phyloP scores from a whole-genome alignment of 2,329 filamentous ascomycete genomes.

The Fusarium dimerum region DNA sequence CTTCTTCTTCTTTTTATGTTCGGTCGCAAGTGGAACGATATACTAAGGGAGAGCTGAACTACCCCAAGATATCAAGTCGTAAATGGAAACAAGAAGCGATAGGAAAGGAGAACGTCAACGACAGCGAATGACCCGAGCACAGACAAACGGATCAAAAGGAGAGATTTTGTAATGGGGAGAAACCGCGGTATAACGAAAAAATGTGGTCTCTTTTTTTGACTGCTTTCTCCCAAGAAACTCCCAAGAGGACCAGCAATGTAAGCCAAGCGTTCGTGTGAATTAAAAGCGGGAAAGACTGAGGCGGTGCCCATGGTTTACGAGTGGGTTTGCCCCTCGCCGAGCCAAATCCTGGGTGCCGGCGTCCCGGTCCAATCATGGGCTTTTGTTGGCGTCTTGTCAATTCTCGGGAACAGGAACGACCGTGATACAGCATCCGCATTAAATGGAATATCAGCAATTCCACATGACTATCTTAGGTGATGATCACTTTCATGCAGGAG shows the following conservation, averaged over 20 bases:
- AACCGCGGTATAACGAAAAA: not conserved
- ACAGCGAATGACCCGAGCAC: too few species aligned
- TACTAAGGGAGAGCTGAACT: too few species aligned
- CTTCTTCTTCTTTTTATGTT: conserved; percentile 1
- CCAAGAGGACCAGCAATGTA: not conserved
- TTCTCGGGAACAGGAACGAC: not conserved
- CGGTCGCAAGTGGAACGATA: not conserved
- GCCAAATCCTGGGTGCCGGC: conserved; percentile 6
- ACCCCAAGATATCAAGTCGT: too few species aligned
- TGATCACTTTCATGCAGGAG: too few species aligned
- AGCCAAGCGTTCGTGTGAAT: conserved; percentile 1
- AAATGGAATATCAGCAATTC: not conserved
- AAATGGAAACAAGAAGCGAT: too few species aligned
- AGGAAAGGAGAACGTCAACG: too few species aligned
- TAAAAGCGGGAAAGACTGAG: conserved; percentile 24
- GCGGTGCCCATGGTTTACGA: conserved; percentile 15
- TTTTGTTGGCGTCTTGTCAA: conserved; percentile 4
- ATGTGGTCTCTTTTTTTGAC: not conserved
- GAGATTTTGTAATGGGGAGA: too few species aligned
- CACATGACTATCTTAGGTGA: not conserved
- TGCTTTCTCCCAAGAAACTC: not conserved
- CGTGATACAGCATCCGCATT: too few species aligned
- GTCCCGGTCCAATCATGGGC: conserved; percentile 20
- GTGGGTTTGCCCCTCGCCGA: conserved; percentile 14
- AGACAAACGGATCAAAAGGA: too few species aligned